phyloP scores from a whole-genome alignment of 495 filamentous ascomycete species.

The Penicillium egyptiacum region DNA sequence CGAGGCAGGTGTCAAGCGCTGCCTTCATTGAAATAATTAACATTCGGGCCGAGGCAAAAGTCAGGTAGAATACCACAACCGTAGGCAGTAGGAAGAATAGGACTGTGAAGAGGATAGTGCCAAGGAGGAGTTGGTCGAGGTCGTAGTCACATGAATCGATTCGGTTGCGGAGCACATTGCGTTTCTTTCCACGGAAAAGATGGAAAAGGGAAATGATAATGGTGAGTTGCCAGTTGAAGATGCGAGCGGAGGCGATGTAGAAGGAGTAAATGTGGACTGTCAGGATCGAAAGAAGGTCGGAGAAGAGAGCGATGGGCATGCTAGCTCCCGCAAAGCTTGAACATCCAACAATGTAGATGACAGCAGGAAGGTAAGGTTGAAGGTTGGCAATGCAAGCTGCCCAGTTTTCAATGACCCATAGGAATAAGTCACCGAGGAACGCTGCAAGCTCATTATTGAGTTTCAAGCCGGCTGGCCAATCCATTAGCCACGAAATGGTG shows the following conservation, averaged over 20 bases:
- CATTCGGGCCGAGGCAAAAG: conserved; percentile 93
- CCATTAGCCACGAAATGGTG: conserved; percentile 95
- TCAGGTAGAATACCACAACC: conserved; percentile 93
- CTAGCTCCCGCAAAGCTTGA: conserved; percentile 93
- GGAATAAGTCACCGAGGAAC: conserved; percentile 90
- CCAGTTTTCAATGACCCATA: conserved; percentile 99
- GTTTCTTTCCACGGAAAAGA: conserved; percentile 95
- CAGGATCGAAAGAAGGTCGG: conserved; percentile 86
- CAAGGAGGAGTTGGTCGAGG: conserved; percentile 93
- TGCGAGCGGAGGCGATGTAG: conserved; percentile 92
- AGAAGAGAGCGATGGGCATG: conserved; percentile 96
- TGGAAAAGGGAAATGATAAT: conserved; percentile 97
- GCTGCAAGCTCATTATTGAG: conserved; percentile 91
- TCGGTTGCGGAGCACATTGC: conserved; percentile 93
- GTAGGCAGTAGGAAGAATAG: conserved; percentile 95
- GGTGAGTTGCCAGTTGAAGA: conserved; percentile 97
- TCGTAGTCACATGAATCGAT: conserved; percentile 99
- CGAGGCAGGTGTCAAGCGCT: conserved; percentile 81
- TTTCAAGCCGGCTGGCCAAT: conserved; percentile 96
- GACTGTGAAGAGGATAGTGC: conserved; percentile 94
- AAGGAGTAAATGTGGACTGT: conserved; percentile 97
- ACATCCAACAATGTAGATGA: conserved; percentile 93
- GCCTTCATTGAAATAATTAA: conserved; percentile 91
- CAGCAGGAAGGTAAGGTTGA: conserved; percentile 73
- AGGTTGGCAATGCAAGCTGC: conserved; percentile 77